phyloP scores from a whole-genome alignment of 1,284 basidiomycete species.

The Irpex sp. region DNA sequence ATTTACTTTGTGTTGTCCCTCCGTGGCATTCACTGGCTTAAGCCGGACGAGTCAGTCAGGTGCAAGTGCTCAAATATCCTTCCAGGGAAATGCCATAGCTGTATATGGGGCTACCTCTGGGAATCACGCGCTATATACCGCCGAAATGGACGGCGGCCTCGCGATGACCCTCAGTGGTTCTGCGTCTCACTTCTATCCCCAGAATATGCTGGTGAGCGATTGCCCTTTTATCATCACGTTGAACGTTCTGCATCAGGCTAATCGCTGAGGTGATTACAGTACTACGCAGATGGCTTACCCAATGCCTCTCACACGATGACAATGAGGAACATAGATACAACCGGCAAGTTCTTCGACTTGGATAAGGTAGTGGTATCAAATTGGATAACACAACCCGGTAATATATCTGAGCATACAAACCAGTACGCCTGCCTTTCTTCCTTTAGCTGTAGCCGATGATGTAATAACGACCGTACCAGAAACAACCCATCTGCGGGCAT shows the following conservation, averaged over 20 bases:
- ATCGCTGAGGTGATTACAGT: no score
- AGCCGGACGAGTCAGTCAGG: conserved; percentile 4
- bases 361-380: conserved; percentile 8
- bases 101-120: conserved; percentile 9
- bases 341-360: conserved; percentile 1
- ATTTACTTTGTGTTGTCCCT: neutral
- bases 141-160: conserved; percentile 1
- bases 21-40: neutral
- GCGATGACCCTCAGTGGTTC: conserved; percentile 5
- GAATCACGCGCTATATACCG: conserved; percentile 8
- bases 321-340: conserved; percentile 1
- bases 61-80: conserved; percentile 2
- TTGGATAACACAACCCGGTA: neutral
- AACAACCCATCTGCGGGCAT: no score
- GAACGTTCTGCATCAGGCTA: neutral
- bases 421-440: no score
- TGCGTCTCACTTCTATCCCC: neutral
- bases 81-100: conserved; percentile 7
- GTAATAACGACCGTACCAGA: no score
- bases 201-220: conserved; percentile 8
- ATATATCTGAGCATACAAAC: no score
- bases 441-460: no score
- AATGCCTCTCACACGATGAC: neutral
- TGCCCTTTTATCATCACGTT: neutral
- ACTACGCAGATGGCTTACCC: no score